A percentile compares a stretch with the other conserved stretches of the same genome.
Conservation (phyloP, 2,329 filamentous ascomycete genomes). For the Fusarium sp. region DNA sequence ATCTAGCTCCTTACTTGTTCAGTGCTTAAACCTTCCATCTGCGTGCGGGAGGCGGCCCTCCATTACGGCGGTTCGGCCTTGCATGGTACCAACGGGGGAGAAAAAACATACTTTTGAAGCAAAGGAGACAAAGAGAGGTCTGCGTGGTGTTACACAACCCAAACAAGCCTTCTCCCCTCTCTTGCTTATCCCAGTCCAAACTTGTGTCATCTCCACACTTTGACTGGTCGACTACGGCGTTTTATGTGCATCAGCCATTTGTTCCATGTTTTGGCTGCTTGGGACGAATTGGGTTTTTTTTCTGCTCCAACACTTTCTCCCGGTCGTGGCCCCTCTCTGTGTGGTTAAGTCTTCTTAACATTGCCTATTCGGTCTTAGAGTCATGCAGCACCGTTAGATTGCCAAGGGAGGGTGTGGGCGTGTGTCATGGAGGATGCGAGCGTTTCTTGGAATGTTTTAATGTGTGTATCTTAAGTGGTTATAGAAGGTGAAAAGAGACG, state of each 20-base stretch:
- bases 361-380: slow-evolving; percentile 29
- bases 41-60: slow-evolving; percentile 28
- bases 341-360: slow-evolving; percentile 17
- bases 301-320: slow-evolving; percentile 5
- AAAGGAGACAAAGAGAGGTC: slow-evolving; percentile 13
- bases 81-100: slow-evolving; percentile 18
- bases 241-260: slow-evolving; percentile 40
- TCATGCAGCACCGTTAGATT: slow-evolving; percentile 36
- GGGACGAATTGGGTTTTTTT: slow-evolving; percentile 15
- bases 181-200: slow-evolving; percentile 12
- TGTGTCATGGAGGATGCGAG: slow-evolving; percentile 25
- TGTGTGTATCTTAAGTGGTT: slow-evolving; percentile 20
- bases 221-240: slow-evolving; percentile 37
- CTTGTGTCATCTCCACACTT: slow-evolving; percentile 15
- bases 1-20: slow-evolving; percentile 34
- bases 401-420: slow-evolving; percentile 28
- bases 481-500: slow-evolving; percentile 36
- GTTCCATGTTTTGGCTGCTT: slow-evolving; percentile 31
- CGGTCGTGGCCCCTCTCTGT: slow-evolving; percentile 15
- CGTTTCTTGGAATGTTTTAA: slow-evolving; percentile 33
- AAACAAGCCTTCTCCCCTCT: slow-evolving; percentile 9
- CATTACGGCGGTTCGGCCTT: slow-evolving; percentile 22
- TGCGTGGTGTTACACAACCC: slow-evolving; percentile 21
- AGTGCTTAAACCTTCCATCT: slow-evolving; percentile 25
- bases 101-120: slow-evolving; percentile 19